Base-by-base conservation (phyloP, 805 yeast species). In the Lachancea nothofagi region DNA sequence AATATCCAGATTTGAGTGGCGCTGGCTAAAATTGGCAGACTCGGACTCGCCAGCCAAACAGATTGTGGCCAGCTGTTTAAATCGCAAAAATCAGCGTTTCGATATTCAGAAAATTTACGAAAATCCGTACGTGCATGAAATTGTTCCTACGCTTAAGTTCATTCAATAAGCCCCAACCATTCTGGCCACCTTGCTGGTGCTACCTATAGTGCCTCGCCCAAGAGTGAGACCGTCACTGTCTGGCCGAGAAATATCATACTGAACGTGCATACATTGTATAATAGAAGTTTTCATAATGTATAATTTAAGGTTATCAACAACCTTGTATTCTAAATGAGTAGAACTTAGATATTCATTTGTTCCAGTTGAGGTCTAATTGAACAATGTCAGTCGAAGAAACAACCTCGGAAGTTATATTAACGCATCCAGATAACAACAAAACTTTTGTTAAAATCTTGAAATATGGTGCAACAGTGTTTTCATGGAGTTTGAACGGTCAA, bases 1-100 rank as follows among this genome's bases (percentile, higher is more conserved):
- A 41, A 93, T 90, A 23, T 97, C 97, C 4, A 75, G 90, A 55
- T 79, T 86, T 26, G 93, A 85, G 45, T 93, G 98, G 98, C 73
- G 72, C 26, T 90, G 97, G 97, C 71, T 62, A 46, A 59, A 61
- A 17, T 61, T 75, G 48, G 62, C 66, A 40, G 70, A 70, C 1
- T 48, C 50, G 20, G 42, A 46, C 17, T 18, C 30, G n/a, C 46
- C 49, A 5, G 53, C 54, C 8, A 59, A 62, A 36, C 51, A 49
- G 13, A 53, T 60, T 30, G 65, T 60, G 2, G 44, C 42, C 29
- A 50, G 55, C 29, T 55, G 62, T 4, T 42, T 60, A 26, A 49
- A 55, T 8, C 52, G 63, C 31, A 58, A 56, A 36, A 57, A 46
- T 31, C 51, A 50, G 29, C 53, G 65, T 17, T 60, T 62, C 62